Conservation (phyloP, 495 filamentous ascomycete genomes). For the Hyaloscypha hepaticicola region DNA sequence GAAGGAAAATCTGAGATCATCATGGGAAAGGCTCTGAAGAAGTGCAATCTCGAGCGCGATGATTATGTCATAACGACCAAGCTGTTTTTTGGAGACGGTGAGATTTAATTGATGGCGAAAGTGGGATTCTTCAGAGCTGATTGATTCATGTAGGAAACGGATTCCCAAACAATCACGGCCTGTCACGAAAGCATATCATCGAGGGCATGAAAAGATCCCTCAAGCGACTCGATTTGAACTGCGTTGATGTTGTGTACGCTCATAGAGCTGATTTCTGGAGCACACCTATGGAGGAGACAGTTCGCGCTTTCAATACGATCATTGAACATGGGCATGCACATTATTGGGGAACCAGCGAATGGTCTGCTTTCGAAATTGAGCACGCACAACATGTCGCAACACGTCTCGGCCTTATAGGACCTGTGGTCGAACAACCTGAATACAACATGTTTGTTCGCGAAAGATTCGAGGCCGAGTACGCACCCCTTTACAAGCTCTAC, state of each 20-base stretch:
- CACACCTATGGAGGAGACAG: constrained; percentile 76
- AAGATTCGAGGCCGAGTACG: constrained; percentile 56
- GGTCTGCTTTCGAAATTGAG: constrained; percentile 56
- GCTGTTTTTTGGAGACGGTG: constrained; percentile 56
- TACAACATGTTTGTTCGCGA: constrained; percentile 72
- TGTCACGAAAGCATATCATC: constrained; percentile 72
- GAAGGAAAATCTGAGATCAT: constrained; percentile 21
- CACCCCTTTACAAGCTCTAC: constrained; percentile 59
- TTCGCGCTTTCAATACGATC: constrained; percentile 70
- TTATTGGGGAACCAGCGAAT: constrained; percentile 52
- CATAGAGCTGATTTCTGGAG: constrained; percentile 69
- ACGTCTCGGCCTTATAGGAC: constrained; percentile 16
- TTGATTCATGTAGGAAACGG: constrained; percentile 10
- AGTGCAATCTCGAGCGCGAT: constrained; percentile 61
- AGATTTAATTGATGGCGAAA: constrained; percentile 1
- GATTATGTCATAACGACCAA: constrained; percentile 75
- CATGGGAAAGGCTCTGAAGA: constrained; percentile 59
- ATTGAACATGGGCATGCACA: constrained; percentile 55
- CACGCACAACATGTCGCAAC: constrained; percentile 52
- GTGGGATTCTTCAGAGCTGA: neutral
- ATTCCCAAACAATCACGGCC: constrained; percentile 47
- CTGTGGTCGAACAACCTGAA: constrained; percentile 67
- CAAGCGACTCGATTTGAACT: constrained; percentile 60
- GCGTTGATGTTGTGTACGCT: constrained; percentile 72
- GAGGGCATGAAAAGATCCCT: constrained; percentile 63